phyloP scores from a whole-genome alignment of 768 basidiomycete species.

The Paxillus ammoniavirescens region DNA sequence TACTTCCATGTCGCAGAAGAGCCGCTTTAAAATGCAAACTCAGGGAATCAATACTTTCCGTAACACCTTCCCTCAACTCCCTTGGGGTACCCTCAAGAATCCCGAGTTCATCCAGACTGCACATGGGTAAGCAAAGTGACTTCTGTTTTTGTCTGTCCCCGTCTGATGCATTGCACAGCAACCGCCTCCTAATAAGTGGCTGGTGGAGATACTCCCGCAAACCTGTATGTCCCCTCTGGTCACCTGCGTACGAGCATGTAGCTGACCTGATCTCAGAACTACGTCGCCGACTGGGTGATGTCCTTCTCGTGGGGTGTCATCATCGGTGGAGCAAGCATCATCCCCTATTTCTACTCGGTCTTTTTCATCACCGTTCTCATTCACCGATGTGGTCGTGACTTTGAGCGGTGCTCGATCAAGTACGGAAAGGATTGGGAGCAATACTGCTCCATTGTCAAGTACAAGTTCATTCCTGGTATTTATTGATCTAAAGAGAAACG shows the following conservation, averaged over 20 bases:
- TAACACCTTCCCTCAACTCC: slow-evolving; percentile 92
- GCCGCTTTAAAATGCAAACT: slow-evolving; percentile 95
- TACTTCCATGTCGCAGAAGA: slow-evolving; percentile 94
- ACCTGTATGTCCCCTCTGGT: slow-evolving; percentile 55
- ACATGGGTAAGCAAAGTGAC: slow-evolving; percentile 62
- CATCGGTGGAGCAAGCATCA: slow-evolving; percentile 71
- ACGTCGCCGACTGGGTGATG: slow-evolving; percentile 91
- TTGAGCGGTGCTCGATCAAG: slow-evolving; percentile 89
- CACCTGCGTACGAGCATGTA: background rate
- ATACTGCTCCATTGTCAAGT: slow-evolving; percentile 85
- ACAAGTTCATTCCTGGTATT: slow-evolving; percentile 85
- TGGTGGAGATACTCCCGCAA: slow-evolving; percentile 96
- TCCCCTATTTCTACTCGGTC: slow-evolving; percentile 95
- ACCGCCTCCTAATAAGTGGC: slow-evolving; percentile 86
- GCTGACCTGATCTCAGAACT: slow-evolving; percentile 55
- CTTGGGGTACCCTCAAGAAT: slow-evolving; percentile 77
- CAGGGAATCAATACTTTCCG: slow-evolving; percentile 85
- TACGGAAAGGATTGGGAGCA: slow-evolving; percentile 95
- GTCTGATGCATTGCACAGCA: slow-evolving; percentile 44
- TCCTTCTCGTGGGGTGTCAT: slow-evolving; percentile 82
- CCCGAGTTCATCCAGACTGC: slow-evolving; percentile 91
- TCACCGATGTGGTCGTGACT: slow-evolving; percentile 91
- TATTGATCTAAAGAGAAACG: slow-evolving; percentile 49
- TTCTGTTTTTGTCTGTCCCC: background rate
- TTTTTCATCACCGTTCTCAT: slow-evolving; percentile 94